Evolutionary conservation across 768 basidiomycete genomes (phyloP).

Genomic region (Myochromella boudieri): DNA sequence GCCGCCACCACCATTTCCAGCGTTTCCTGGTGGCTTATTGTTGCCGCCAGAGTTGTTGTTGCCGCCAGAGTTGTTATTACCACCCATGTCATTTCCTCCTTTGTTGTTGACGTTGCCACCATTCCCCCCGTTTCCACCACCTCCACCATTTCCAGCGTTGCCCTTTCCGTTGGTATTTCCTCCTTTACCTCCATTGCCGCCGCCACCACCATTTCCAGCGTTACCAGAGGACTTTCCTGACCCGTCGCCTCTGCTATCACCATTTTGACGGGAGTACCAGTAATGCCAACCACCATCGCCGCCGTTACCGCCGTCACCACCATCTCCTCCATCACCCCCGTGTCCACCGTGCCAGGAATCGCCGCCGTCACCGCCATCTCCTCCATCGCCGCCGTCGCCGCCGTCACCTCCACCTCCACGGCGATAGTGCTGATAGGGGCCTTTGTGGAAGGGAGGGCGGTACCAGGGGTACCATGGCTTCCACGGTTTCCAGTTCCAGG

Average conservation of each 20-base stretch:
- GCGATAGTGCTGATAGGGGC: neutral
- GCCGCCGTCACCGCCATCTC: constrained; percentile 1
- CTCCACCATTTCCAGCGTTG: neutral
- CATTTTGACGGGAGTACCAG: too few species aligned
- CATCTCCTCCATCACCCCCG: neutral
- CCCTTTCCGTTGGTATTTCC: too few species aligned
- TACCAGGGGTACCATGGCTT: neutral
- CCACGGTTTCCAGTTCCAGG: neutral
- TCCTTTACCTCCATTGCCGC: neutral
- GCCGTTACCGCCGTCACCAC: neutral
- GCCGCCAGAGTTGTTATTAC: neutral
- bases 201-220: neutral
- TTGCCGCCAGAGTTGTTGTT: too few species aligned
- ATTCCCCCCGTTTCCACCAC: neutral
- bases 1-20: neutral
- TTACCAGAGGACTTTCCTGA: too few species aligned
- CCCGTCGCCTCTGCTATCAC: too few species aligned
- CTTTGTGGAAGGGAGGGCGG: too few species aligned
- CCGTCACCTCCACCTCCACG: neutral
- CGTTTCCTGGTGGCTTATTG: too few species aligned
- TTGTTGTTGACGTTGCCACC: too few species aligned
- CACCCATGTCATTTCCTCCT: too few species aligned
- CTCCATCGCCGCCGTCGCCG: too few species aligned
- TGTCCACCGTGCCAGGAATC: neutral
- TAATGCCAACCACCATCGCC: constrained; percentile 4